A percentile compares a stretch with the other conserved stretches of the same genome.
Conservation (phyloP, 805 yeast species). For the Peterozyma xylosa region DNA sequence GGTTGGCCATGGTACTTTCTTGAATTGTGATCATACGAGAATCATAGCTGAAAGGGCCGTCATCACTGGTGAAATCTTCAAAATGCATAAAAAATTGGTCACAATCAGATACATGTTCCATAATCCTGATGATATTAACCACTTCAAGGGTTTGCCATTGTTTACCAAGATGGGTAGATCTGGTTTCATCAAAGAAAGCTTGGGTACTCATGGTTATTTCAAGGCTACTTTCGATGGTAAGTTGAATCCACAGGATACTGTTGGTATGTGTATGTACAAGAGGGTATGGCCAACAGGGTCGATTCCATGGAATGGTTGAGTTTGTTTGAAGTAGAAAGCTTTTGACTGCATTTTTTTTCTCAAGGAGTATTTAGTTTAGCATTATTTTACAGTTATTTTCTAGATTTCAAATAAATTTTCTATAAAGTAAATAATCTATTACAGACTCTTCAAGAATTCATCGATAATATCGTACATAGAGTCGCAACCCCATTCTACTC, state of each 20-base stretch:
- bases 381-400: too few species aligned
- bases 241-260: slow-evolving; percentile 83
- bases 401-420: too few species aligned
- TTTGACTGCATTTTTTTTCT: too few species aligned
- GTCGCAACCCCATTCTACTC: slow-evolving; percentile 64
- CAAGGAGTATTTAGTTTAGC: too few species aligned
- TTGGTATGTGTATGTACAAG: slow-evolving; percentile 90
- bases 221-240: slow-evolving; percentile 93
- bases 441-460: slow-evolving; percentile 24
- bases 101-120: slow-evolving; percentile 97
- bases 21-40: slow-evolving; percentile 79
- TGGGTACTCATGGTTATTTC: slow-evolving; percentile 98
- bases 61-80: slow-evolving; percentile 90
- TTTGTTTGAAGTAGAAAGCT: background rate
- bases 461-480: slow-evolving; percentile 46
- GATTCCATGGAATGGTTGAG: slow-evolving; percentile 22
- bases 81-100: slow-evolving; percentile 86
- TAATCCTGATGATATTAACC: slow-evolving; percentile 79
- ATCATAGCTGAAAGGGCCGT: slow-evolving; percentile 82
- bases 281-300: slow-evolving; percentile 80
- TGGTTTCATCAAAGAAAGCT: slow-evolving; percentile 88
- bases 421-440: background rate
- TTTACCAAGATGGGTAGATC: slow-evolving; percentile 90
- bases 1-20: slow-evolving; percentile 85
- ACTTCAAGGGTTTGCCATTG: slow-evolving; percentile 86